Evolutionary conservation across 2,329 filamentous ascomycete genomes (phyloP).

Genomic region (Zasmidium citrigriseum): DNA sequence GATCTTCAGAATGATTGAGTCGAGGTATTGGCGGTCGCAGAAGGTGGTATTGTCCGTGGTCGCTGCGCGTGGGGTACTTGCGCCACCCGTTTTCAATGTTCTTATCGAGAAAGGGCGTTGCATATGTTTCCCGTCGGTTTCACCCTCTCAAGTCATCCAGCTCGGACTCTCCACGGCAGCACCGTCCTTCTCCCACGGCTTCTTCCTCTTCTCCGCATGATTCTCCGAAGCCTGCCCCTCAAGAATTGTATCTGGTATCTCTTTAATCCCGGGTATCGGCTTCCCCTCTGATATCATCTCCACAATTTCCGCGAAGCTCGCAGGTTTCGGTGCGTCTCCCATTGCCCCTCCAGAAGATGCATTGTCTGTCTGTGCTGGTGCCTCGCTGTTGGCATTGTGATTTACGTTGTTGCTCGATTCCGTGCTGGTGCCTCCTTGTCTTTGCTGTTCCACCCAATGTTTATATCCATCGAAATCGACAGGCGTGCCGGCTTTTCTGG

Average conservation of each 20-base stretch:
- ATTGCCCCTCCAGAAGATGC: constrained; percentile 22
- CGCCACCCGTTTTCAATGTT: too few relatives aligned
- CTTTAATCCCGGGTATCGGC: constrained; percentile 81
- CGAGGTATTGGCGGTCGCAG: too few relatives aligned
- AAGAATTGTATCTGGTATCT: constrained; percentile 80
- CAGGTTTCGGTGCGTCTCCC: constrained; percentile 70
- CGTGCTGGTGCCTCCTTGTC: constrained; percentile 13
- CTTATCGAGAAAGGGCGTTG: too few relatives aligned
- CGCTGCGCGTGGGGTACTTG: too few relatives aligned
- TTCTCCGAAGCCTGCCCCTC: constrained; percentile 65
- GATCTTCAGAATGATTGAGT: too few relatives aligned
- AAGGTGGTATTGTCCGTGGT: too few relatives aligned
- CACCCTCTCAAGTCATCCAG: constrained; percentile 27
- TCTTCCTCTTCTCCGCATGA: constrained; percentile 56
- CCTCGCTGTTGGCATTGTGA: constrained; percentile 1
- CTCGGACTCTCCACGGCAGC: constrained; percentile 24
- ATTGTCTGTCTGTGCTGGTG: not conserved
- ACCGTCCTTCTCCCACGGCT: constrained; percentile 77
- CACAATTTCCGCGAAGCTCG: constrained; percentile 81
- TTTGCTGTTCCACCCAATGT: constrained; percentile 55
- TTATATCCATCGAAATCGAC: constrained; percentile 71
- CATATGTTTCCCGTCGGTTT: too few relatives aligned
- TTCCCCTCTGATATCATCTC: constrained; percentile 80
- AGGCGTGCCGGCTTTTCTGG: constrained; percentile 42
- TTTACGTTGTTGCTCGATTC: not conserved